phyloP scores from a whole-genome alignment of 768 basidiomycete species.

The Trichaptum fuscoviolaceum region DNA sequence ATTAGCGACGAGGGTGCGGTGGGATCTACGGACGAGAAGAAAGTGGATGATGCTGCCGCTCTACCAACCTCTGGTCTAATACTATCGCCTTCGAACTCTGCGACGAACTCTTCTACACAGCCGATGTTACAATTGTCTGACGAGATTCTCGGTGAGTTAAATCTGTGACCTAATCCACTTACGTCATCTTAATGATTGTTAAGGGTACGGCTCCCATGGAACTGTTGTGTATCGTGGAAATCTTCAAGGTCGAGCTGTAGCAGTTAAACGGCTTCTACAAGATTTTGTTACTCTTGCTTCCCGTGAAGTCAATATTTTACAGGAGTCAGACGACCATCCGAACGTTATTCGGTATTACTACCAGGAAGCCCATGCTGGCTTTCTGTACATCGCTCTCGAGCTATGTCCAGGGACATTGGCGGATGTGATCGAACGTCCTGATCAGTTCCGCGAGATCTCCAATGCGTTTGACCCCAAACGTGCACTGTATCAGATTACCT shows the following conservation, averaged over 20 bases:
- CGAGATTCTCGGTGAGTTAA: conserved; percentile 58
- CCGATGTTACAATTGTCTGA: conserved; percentile 71
- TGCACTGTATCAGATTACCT: conserved; percentile 80
- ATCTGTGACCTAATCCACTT: neutral
- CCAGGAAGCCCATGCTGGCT: conserved; percentile 89
- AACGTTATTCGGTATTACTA: conserved; percentile 99
- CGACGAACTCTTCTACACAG: conserved; percentile 14
- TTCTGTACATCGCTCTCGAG: conserved; percentile 97
- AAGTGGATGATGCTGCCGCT: conserved; percentile 22
- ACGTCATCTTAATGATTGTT: conserved; percentile 10
- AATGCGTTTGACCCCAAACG: conserved; percentile 80
- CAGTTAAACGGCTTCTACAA: conserved; percentile 93
- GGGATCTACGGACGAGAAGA: conserved; percentile 20
- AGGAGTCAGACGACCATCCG: conserved; percentile 96
- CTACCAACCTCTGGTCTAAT: conserved; percentile 16
- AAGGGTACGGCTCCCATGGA: conserved; percentile 94
- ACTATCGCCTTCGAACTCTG: conserved; percentile 4
- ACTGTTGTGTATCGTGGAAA: conserved; percentile 94
- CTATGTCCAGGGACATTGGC: conserved; percentile 88
- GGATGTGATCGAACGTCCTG: conserved; percentile 78
- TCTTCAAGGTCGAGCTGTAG: conserved; percentile 94
- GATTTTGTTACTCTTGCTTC: conserved; percentile 94
- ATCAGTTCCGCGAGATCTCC: conserved; percentile 72
- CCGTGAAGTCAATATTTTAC: conserved; percentile 90
- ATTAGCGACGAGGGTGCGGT: conserved; percentile 16